Evolutionary conservation across 2,329 filamentous ascomycete genomes (phyloP), one percentile per base, ranked within the genome.

Genomic region (Gyromitra esculenta): DNA sequence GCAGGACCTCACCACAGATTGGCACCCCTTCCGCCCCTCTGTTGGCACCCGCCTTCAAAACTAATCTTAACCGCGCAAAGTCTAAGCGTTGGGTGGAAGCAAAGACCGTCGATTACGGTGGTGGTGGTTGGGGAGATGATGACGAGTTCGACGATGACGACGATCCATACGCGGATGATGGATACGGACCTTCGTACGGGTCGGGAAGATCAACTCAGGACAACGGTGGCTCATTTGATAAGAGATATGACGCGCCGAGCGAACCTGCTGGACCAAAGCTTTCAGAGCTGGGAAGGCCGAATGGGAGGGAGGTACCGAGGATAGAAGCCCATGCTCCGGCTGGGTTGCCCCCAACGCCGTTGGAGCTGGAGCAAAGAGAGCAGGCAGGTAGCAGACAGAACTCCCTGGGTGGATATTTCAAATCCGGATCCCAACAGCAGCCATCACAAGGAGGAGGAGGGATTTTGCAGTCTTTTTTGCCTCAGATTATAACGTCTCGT

Each of bases 71-170:
- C 71, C 79, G 79, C n/a, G 62, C 70, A 15, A 79, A 79, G 54
- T 79, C 79, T 15, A 79, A 65, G 62, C 79, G 78, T 50, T 80
- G 79, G 79, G 79, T 77, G 21, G 76, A 80, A 48, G 79, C 79
- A 9, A 76, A 78, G 39, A 78, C 77, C 8, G 73, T 77, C 25
- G 71, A 78, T 52, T 80, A 80, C 54, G 79, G 71, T 54, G 76
- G 71, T 54, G 76, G 67, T 21, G 79, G 77, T 43, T 79, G 79
- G 59, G 78, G 76, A 35, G 76, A 70, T 18, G 78, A 79, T 35
- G 69, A 78, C 7, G 68, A 79, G 18, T 74, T 79, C 21, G 76
- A 79, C 41, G 77, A 77, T 25, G 68, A 79, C 45, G 67, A 79
- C 35, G 67, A 78, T 31, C 48, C 66, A 15, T 75, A 79, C 21